A percentile compares a stretch with the other conserved stretches of the same genome.
Evolutionary conservation across 2,329 filamentous ascomycete genomes (phyloP).

Genomic region (Dothidotthia symphoricarpi): DNA sequence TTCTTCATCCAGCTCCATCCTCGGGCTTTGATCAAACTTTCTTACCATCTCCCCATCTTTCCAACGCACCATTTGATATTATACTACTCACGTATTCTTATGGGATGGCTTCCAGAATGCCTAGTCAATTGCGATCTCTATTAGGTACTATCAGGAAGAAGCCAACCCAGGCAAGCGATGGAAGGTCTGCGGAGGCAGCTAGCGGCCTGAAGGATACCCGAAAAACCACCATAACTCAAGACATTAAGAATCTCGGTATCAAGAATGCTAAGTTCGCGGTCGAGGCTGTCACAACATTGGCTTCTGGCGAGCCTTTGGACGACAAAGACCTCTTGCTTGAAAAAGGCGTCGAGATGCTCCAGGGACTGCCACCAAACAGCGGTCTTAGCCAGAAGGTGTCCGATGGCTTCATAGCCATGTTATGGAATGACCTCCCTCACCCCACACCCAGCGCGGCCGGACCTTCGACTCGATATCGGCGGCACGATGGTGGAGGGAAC

Average conservation of each 20-base stretch:
- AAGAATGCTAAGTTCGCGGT: conserved; percentile 43
- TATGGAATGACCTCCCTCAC: conserved; percentile 55
- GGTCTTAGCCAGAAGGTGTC: conserved; percentile 50
- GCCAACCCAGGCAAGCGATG: conserved; percentile 50
- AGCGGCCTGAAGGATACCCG: conserved; percentile 21
- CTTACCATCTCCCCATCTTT: too few relatives aligned
- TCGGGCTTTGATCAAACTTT: too few relatives aligned
- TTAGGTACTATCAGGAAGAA: conserved; percentile 49
- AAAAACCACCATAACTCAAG: conserved; percentile 43
- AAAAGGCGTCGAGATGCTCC: conserved; percentile 54
- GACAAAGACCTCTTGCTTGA: conserved; percentile 53
- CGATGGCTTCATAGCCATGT: conserved; percentile 53
- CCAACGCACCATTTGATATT: too few relatives aligned
- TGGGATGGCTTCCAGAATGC: conserved; percentile 17
- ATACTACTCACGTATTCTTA: too few relatives aligned
- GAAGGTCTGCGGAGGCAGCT: conserved; percentile 39
- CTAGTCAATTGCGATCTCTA: conserved; percentile 43
- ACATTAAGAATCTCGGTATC: conserved; percentile 57
- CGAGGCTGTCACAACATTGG: conserved; percentile 63
- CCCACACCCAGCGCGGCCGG: conserved; percentile 50
- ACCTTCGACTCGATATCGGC: conserved; percentile 46
- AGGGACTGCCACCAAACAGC: conserved; percentile 51
- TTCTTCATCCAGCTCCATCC: too few relatives aligned
- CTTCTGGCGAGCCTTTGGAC: conserved; percentile 64
- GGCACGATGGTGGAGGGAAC: conserved; percentile 46